phyloP scores from a whole-genome alignment of 2,329 filamentous ascomycete species.

The Beauveria brongniartii region DNA sequence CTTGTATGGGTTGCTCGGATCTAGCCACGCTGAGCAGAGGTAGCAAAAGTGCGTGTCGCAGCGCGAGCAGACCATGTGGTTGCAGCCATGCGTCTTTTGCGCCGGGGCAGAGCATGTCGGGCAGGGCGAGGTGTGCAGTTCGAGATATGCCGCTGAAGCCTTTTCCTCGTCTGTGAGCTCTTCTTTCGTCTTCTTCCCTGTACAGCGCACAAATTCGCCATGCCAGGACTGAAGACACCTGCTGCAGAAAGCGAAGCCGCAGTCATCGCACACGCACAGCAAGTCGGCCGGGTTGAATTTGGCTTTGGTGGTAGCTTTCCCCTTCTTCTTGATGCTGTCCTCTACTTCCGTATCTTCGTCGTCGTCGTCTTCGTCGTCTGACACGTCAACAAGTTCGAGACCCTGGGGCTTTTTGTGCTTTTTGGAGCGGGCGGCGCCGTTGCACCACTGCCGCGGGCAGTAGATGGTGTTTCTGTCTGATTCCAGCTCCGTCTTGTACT shows the following conservation, averaged over 20 bases:
- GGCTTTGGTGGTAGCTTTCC: slow-evolving; percentile 13
- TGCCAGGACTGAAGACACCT: slow-evolving; percentile 76
- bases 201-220: slow-evolving; percentile 68
- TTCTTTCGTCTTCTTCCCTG: slow-evolving; percentile 54
- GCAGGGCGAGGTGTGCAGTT: slow-evolving; percentile 74
- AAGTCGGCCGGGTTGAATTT: slow-evolving; percentile 49
- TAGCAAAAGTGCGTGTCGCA: slow-evolving; percentile 95
- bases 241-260: slow-evolving; percentile 78
- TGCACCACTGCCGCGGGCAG: slow-evolving; percentile 87
- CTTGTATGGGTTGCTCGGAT: slow-evolving; percentile 70
- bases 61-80: slow-evolving; percentile 90
- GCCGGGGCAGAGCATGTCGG: slow-evolving; percentile 78
- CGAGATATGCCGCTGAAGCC: slow-evolving; percentile 77
- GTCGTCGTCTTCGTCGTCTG: slow-evolving; percentile 41
- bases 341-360: slow-evolving; percentile 39
- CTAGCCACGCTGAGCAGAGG: slow-evolving; percentile 80
- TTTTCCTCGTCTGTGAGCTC: slow-evolving; percentile 80
- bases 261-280: slow-evolving; percentile 81
- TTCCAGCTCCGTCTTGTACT: slow-evolving; percentile 88
- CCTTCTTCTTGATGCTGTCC: slow-evolving; percentile 18
- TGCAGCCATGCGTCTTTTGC: slow-evolving; percentile 90
- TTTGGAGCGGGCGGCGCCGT: slow-evolving; percentile 74
- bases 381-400: slow-evolving; percentile 49
- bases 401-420: slow-evolving; percentile 64
- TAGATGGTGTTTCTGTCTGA: slow-evolving; percentile 87